Conservation (phyloP, 768 basidiomycete genomes). For the Fibroporia radiculosa region DNA sequence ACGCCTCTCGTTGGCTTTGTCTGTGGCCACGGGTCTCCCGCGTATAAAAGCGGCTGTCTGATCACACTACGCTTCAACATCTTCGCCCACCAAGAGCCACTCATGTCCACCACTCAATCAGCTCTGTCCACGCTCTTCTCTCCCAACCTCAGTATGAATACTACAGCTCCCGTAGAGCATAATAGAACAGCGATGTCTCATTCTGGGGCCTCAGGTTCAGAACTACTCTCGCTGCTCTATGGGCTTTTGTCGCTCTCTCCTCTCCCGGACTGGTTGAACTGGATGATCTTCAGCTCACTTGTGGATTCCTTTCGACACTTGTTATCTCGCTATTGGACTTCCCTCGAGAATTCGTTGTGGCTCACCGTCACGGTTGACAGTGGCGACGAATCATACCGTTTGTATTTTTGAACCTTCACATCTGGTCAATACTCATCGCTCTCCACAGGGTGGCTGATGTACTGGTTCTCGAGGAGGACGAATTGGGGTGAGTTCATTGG, state of each 20-base stretch:
- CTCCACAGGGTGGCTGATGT: too few relatives aligned
- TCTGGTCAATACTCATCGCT: too few relatives aligned
- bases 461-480: too few relatives aligned
- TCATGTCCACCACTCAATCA: background rate
- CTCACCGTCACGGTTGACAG: conserved; percentile 56
- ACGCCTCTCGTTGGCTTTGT: too few relatives aligned
- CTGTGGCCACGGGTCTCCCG: too few relatives aligned
- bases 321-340: conserved; percentile 34
- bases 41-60: too few relatives aligned
- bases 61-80: too few relatives aligned
- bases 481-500: too few relatives aligned
- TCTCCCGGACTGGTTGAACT: conserved; percentile 54
- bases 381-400: conserved; percentile 47
- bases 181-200: background rate
- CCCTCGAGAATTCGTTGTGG: conserved; percentile 44
- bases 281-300: conserved; percentile 52
- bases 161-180: background rate
- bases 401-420: too few relatives aligned
- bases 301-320: conserved; percentile 52
- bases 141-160: background rate
- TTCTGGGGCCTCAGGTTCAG: background rate
- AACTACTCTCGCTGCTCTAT: conserved; percentile 30
- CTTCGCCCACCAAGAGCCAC: background rate
- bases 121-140: background rate
- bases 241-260: conserved; percentile 49